Percentiles rank a stretch among this genome's conserved stretches.
These are phyloP conservation scores for Phaeoacremonium minimum DNA, from an alignment of 2,329 filamentous ascomycete species.

Conservation along the genomic window DNA sequence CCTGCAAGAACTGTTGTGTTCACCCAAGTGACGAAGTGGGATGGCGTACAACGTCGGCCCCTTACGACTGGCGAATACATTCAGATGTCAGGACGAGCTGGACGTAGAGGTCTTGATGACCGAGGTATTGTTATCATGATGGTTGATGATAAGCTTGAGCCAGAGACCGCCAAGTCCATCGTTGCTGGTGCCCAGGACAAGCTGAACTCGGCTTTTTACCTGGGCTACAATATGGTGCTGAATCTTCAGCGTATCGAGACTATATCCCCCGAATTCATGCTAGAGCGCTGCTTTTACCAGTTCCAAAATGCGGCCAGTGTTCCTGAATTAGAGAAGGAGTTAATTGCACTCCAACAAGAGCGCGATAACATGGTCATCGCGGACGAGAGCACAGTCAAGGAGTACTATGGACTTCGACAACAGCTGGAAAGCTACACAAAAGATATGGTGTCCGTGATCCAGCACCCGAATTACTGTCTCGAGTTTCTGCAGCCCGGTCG, in stretches of 20 bases:
- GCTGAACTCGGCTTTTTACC: constrained; percentile 94
- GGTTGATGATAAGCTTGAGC: constrained; percentile 95
- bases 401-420: constrained; percentile 88
- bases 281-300: constrained; percentile 97
- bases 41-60: constrained; percentile 75
- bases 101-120: constrained; percentile 93
- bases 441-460: constrained; percentile 89
- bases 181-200: constrained; percentile 96
- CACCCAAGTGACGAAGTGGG: constrained; percentile 92
- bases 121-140: constrained; percentile 99
- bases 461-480: constrained; percentile 81
- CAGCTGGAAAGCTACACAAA: constrained; percentile 79
- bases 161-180: constrained; percentile 87
- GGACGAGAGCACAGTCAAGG: constrained; percentile 84
- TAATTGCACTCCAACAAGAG: constrained; percentile 73
- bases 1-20: constrained; percentile 99
- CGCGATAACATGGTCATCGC: constrained; percentile 70
- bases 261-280: constrained; percentile 98
- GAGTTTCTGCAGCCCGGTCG: constrained; percentile 86
- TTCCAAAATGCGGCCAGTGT: constrained; percentile 95
- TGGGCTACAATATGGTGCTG: constrained; percentile 99
- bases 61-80: constrained; percentile 95
- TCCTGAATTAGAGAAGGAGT: constrained; percentile 75
- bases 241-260: constrained; percentile 96
- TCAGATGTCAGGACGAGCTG: constrained; percentile 97